Conservation (phyloP, 2,329 filamentous ascomycete species). For the Neocatenulostroma microsporum region DNA sequence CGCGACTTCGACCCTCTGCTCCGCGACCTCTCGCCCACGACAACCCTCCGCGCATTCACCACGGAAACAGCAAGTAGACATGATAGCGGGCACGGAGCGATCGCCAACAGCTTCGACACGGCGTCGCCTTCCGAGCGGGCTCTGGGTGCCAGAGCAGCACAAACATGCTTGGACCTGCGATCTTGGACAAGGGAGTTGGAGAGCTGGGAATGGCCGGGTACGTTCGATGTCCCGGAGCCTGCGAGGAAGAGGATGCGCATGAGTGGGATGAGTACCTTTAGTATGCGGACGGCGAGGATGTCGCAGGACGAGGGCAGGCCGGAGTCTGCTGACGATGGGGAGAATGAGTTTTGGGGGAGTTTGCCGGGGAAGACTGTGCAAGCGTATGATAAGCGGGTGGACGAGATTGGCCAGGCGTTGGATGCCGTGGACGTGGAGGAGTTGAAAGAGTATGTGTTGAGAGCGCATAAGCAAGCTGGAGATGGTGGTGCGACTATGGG, state of each 20-base stretch:
- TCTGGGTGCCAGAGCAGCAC: slow-evolving; percentile 62
- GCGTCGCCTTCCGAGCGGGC: slow-evolving; percentile 60
- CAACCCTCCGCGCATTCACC: slow-evolving; percentile 55
- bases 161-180: slow-evolving; percentile 62
- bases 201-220: slow-evolving; percentile 52
- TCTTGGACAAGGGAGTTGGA: slow-evolving; percentile 68
- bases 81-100: slow-evolving; percentile 25
- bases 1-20: slow-evolving; percentile 41
- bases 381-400: slow-evolving; percentile 63
- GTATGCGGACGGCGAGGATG: not conserved
- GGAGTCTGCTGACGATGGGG: slow-evolving; percentile 14
- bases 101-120: slow-evolving; percentile 48
- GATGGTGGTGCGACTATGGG: slow-evolving; percentile 39
- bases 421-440: slow-evolving; percentile 70
- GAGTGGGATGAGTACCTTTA: slow-evolving; percentile 13
- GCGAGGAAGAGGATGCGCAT: slow-evolving; percentile 20
- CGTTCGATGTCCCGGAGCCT: slow-evolving; percentile 35
- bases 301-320: slow-evolving; percentile 10
- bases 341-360: slow-evolving; percentile 59
- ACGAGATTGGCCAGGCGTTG: slow-evolving; percentile 63
- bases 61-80: slow-evolving; percentile 26
- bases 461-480: slow-evolving; percentile 59
- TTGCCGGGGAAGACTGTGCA: slow-evolving; percentile 57
- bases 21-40: slow-evolving; percentile 52
- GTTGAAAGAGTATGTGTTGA: slow-evolving; percentile 78